phyloP scores from a whole-genome alignment of 1,139 yeast species.

The Maudiozyma humilis region DNA sequence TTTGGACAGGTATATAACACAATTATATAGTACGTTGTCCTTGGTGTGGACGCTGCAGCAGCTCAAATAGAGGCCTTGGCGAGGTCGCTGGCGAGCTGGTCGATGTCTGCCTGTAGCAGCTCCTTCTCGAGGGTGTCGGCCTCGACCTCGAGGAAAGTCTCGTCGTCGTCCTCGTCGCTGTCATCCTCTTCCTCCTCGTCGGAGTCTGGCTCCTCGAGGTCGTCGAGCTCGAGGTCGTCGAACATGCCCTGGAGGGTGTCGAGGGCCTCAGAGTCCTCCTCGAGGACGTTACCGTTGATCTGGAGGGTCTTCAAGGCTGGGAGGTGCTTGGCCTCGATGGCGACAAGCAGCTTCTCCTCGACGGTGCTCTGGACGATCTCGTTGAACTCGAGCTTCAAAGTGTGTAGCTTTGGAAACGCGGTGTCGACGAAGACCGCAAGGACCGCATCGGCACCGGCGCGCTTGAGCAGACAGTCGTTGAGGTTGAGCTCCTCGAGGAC shows the following conservation, averaged over 20 bases:
- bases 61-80: constrained; percentile 37
- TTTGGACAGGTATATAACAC: no score
- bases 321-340: constrained; percentile 46
- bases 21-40: no score
- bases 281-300: constrained; percentile 84
- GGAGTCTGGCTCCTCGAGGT: constrained; percentile 81
- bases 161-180: constrained; percentile 55
- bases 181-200: constrained; percentile 74
- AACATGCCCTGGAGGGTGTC: constrained; percentile 53
- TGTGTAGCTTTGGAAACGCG: constrained; percentile 39
- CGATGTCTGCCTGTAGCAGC: constrained; percentile 41
- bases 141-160: constrained; percentile 45
- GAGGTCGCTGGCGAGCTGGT: constrained; percentile 52
- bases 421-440: constrained; percentile 42
- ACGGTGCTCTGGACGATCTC: constrained; percentile 70
- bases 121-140: constrained; percentile 55
- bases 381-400: constrained; percentile 75
- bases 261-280: constrained; percentile 61
- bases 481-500: constrained; percentile 67
- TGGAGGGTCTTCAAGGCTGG: constrained; percentile 61
- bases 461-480: constrained; percentile 80
- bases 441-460: constrained; percentile 57
- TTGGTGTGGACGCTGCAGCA: no score
- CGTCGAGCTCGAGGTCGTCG: constrained; percentile 76
- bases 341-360: constrained; percentile 39